Percentiles rank a stretch among this genome's conserved stretches.
Conservation (phyloP, 768 basidiomycete species). For the Daedaleopsis sinensis region DNA sequence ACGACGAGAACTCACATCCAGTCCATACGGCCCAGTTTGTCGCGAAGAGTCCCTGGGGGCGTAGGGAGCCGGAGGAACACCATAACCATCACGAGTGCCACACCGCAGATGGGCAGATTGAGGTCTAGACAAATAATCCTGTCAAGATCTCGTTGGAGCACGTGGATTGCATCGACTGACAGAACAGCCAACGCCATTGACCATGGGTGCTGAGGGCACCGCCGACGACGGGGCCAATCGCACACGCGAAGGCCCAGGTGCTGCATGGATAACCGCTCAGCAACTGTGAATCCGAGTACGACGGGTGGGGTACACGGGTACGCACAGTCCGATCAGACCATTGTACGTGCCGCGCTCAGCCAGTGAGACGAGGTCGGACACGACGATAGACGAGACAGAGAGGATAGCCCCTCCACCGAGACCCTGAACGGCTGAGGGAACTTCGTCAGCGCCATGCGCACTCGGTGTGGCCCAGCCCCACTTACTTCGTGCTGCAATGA, state of each 20-base stretch:
- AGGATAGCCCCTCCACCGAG: slow-evolving; percentile 30
- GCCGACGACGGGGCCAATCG: slow-evolving; percentile 33
- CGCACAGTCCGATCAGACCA: slow-evolving; percentile 15
- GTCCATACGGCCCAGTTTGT: slow-evolving; percentile 31
- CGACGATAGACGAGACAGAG: slow-evolving; percentile 25
- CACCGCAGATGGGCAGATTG: not conserved
- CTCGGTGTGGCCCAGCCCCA: not conserved
- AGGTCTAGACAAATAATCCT: not conserved
- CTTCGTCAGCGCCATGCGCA: not conserved
- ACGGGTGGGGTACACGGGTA: not conserved
- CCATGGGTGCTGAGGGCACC: slow-evolving; percentile 27
- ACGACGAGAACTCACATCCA: slow-evolving; percentile 22
- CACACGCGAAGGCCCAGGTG: slow-evolving; percentile 15
- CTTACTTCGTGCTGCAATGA: slow-evolving; percentile 40
- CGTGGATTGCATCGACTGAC: not conserved
- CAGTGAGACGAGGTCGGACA: slow-evolving; percentile 31
- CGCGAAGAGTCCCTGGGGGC: slow-evolving; percentile 5
- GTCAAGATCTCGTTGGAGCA: not conserved
- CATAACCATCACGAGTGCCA: not conserved
- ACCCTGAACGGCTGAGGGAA: slow-evolving; percentile 37
- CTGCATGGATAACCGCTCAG: no score
- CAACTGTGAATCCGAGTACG: no score
- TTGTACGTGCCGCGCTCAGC: slow-evolving; percentile 37
- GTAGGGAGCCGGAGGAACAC: slow-evolving; percentile 19
- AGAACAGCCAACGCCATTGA: slow-evolving; percentile 23